Percentiles rank a stretch among this genome's conserved stretches.
These are phyloP conservation scores for Alloteropsis semialata DNA, from an alignment of 176 grass and related monocot species.

Conservation along the genomic window DNA sequence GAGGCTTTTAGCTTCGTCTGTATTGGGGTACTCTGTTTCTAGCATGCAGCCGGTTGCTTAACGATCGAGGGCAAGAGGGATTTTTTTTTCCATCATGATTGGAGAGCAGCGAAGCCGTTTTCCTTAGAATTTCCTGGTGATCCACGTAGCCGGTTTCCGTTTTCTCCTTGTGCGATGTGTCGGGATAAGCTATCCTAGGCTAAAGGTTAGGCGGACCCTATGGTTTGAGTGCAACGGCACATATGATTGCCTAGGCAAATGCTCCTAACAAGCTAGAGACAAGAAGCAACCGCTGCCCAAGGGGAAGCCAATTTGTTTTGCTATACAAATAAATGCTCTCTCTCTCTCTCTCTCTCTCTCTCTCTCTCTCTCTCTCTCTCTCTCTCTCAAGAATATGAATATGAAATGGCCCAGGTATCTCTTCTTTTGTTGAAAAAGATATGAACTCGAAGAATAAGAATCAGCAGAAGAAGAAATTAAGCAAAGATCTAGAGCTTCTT, in stretches of 20 bases:
- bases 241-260: background rate
- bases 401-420: no score
- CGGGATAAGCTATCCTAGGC: background rate
- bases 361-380: no score
- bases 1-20: background rate
- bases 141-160: background rate
- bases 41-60: background rate
- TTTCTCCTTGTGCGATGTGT: background rate
- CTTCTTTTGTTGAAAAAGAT: background rate
- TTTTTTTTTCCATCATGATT: background rate
- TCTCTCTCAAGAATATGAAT: background rate
- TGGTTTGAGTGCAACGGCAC: background rate
- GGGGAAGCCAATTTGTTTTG: background rate
- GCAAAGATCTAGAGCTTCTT: background rate
- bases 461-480: background rate
- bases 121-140: background rate
- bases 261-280: background rate
- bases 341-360: background rate
- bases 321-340: background rate
- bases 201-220: slow-evolving; percentile 5
- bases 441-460: background rate
- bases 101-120: background rate
- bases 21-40: background rate
- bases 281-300: background rate
- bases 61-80: background rate